These are phyloP conservation scores for Xerocomellus dryophilus DNA, from an alignment of 768 basidiomycete genomes.

Conservation along the genomic window DNA sequence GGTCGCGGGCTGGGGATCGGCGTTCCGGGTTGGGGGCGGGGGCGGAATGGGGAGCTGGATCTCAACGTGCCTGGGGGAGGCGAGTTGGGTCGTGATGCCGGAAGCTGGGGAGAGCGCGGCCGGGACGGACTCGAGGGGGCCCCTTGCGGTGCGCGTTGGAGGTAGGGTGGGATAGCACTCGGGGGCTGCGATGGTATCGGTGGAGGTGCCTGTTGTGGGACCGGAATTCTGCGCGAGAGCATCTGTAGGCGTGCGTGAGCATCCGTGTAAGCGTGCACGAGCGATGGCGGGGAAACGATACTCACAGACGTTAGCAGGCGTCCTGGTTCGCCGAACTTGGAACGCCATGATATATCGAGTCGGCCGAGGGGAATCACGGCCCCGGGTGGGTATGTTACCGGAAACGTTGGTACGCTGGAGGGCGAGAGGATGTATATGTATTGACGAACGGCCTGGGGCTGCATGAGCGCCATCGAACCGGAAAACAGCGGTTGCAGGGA, in stretches of 20 bases:
- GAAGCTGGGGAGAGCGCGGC: constrained; percentile 56
- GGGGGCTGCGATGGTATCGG: constrained; percentile 42
- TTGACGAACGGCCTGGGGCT: constrained; percentile 82
- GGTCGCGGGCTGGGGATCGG: constrained; percentile 22
- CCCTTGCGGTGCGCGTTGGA: constrained; percentile 54
- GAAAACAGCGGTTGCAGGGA: constrained; percentile 47
- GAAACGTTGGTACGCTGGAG: constrained; percentile 39
- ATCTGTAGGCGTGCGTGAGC: constrained; percentile 37
- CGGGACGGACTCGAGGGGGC: constrained; percentile 42
- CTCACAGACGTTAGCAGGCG: constrained; percentile 77
- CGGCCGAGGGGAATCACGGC: constrained; percentile 76
- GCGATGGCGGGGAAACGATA: neutral
- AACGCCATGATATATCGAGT: constrained; percentile 86
- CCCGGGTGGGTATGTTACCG: constrained; percentile 59
- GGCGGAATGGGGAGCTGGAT: constrained; percentile 41
- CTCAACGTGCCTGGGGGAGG: constrained; percentile 50
- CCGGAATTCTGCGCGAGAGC: constrained; percentile 77
- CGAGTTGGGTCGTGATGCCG: constrained; percentile 52
- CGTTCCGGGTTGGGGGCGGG: constrained; percentile 30
- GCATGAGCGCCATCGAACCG: constrained; percentile 65
- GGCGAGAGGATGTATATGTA: constrained; percentile 82
- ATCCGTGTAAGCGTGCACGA: neutral
- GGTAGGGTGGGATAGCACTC: constrained; percentile 73
- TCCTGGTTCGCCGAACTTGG: constrained; percentile 82
- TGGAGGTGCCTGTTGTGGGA: constrained; percentile 35